Percentiles rank a stretch among this genome's conserved stretches.
Evolutionary conservation across 257 asterid species (phyloP).

Genomic region (Pogostemon cablin): DNA sequence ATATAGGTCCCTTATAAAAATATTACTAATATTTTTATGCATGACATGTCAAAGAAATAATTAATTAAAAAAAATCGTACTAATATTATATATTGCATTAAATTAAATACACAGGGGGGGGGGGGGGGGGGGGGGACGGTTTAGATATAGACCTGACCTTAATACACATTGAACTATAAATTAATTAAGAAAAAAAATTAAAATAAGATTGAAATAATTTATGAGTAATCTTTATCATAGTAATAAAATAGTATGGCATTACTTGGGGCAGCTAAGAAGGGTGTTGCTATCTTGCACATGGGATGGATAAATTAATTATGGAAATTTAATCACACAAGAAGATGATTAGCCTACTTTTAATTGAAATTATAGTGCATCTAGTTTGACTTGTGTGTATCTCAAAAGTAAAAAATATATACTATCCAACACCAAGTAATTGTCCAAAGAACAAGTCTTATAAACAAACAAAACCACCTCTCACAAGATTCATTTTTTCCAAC

Average conservation of each 20-base stretch:
- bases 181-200: no score
- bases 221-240: slow-evolving; percentile 33
- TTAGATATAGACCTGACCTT: no score
- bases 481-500: slow-evolving; percentile 12
- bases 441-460: slow-evolving; percentile 38
- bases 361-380: slow-evolving; percentile 38
- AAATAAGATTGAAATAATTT: no score
- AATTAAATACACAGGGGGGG: no score
- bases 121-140: no score
- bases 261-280: slow-evolving; percentile 11
- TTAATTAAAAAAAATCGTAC: no score
- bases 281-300: slow-evolving; percentile 26
- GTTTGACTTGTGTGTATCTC: slow-evolving; percentile 55
- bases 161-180: no score
- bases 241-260: slow-evolving; percentile 22
- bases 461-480: slow-evolving; percentile 24
- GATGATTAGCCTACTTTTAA: slow-evolving; percentile 31
- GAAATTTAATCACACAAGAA: slow-evolving; percentile 36
- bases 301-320: slow-evolving; percentile 25
- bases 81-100: no score
- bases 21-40: no score
- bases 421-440: neutral
- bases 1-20: no score
- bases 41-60: no score
- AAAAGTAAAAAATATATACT: slow-evolving; percentile 19